Evolutionary conservation across 352 stramenopile genomes (phyloP), one percentile per base, ranked within the genome.

Genomic region (Phytophthora parvispora): DNA sequence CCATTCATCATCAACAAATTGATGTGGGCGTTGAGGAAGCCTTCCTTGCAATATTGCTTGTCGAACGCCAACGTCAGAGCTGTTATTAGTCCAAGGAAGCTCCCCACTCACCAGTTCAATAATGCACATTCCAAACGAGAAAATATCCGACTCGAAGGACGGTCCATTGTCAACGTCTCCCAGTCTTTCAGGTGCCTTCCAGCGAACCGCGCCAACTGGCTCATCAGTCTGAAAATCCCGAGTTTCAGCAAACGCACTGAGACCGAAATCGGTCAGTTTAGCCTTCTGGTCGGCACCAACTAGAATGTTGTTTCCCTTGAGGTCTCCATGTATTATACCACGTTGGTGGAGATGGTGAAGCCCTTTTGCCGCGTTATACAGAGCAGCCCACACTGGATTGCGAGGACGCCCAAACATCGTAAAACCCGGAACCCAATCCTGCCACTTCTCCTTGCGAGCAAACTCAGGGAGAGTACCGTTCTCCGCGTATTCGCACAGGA

Each of bases 91-190:
- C 58, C 58, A 65, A 13, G 58, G 47, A 8, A 59, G 1, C 29
- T 34, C 48, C 2, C 32, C 45, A 42, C 32, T 59, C 25, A 61
- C 49, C 4, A 55, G 29, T 38, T 69, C 52, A 20, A 61, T 16
- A n/a, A 67, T 59, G 16, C 52, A 50, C 49, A 60, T 67, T 16
- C 60, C 60, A n/a, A 67, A 54, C 3, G 60, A 67, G 22, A 61
- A 67, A 16, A 67, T 32, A 24, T 67, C 48, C 9, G 60, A 52
- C 13, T 31, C 36, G 36, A 47, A 54, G 20, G 58, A 65, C n/a
- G 40, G 47, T 24, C 28, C 38, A 24, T 8, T 59, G 18, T 40
- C 47, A 47, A 47, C 40, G 18, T 47, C 32, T 22, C 15, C 25
- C 20, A 65, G 42, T 29, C 47, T 42, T 25, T 65, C 47, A 0